Evolutionary conservation across 1,284 basidiomycete genomes (phyloP).

Genomic region (Sporisorium reilianum): DNA sequence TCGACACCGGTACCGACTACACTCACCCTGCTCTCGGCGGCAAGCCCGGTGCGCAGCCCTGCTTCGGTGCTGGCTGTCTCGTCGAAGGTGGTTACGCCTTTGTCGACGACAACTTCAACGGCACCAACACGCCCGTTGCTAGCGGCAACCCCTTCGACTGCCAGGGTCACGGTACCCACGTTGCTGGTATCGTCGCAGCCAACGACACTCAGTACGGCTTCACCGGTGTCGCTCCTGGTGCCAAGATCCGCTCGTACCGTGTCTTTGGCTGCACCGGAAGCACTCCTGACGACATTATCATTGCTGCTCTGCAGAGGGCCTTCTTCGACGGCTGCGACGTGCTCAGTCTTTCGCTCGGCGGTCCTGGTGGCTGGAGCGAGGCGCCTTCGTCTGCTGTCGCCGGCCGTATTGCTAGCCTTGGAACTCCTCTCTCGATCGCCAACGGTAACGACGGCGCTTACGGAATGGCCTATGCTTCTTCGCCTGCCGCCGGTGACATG

Average conservation of each 20-base stretch:
- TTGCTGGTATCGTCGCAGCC: conserved; percentile 77
- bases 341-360: conserved; percentile 77
- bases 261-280: conserved; percentile 70
- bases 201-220: conserved; percentile 70
- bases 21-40: conserved; percentile 76
- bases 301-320: conserved; percentile 66
- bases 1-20: conserved; percentile 74
- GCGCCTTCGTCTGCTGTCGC: conserved; percentile 45
- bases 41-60: conserved; percentile 51
- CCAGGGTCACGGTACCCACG: conserved; percentile 73
- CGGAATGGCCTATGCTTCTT: conserved; percentile 70
- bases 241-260: conserved; percentile 68
- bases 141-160: conserved; percentile 70
- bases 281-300: conserved; percentile 69
- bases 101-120: conserved; percentile 69
- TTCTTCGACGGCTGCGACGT: conserved; percentile 72
- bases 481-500: conserved; percentile 69
- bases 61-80: conserved; percentile 55
- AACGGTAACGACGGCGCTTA: conserved; percentile 70
- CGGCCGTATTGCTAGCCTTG: conserved; percentile 40
- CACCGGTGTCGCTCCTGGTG: conserved; percentile 56
- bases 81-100: conserved; percentile 54
- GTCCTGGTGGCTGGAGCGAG: conserved; percentile 59
- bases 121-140: conserved; percentile 65
- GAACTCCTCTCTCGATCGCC: conserved; percentile 59